Evolutionary conservation across 768 basidiomycete species (phyloP).

Genomic region (Tulasnella sp.): DNA sequence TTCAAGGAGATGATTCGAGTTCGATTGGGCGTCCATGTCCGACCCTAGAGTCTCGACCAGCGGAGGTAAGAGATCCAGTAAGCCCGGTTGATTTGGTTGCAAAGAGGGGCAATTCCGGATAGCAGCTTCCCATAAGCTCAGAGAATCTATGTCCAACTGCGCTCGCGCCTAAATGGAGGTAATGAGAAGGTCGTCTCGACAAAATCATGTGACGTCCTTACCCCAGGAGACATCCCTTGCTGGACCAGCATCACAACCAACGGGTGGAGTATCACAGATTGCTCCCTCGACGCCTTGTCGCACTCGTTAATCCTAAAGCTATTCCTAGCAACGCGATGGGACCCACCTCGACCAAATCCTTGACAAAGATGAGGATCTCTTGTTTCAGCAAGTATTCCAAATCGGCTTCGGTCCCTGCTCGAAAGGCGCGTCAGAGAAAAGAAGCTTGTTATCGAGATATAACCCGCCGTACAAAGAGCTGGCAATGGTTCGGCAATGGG

Average conservation of each 20-base stretch:
- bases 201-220: slow-evolving; percentile 26
- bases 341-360: slow-evolving; percentile 58
- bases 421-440: not conserved
- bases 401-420: slow-evolving; percentile 56
- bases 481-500: slow-evolving; percentile 60
- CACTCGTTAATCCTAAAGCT: not conserved
- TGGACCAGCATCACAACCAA: slow-evolving; percentile 58
- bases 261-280: slow-evolving; percentile 46
- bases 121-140: slow-evolving; percentile 65
- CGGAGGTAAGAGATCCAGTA: slow-evolving; percentile 44
- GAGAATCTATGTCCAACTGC: slow-evolving; percentile 69
- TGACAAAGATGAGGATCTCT: slow-evolving; percentile 60
- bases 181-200: slow-evolving; percentile 22
- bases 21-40: slow-evolving; percentile 70
- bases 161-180: slow-evolving; percentile 43
- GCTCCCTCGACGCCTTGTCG: slow-evolving; percentile 54
- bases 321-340: not conserved
- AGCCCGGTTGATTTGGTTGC: slow-evolving; percentile 41
- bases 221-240: slow-evolving; percentile 53
- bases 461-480: slow-evolving; percentile 51
- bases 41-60: slow-evolving; percentile 51
- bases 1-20: slow-evolving; percentile 57
- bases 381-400: slow-evolving; percentile 66
- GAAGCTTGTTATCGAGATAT: not conserved
- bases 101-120: slow-evolving; percentile 57